Percentiles rank a stretch among this genome's conserved stretches.
These are phyloP conservation scores for Ostreobium quekettii DNA, from an alignment of 139 green algal genomes.

Conservation along the genomic window DNA sequence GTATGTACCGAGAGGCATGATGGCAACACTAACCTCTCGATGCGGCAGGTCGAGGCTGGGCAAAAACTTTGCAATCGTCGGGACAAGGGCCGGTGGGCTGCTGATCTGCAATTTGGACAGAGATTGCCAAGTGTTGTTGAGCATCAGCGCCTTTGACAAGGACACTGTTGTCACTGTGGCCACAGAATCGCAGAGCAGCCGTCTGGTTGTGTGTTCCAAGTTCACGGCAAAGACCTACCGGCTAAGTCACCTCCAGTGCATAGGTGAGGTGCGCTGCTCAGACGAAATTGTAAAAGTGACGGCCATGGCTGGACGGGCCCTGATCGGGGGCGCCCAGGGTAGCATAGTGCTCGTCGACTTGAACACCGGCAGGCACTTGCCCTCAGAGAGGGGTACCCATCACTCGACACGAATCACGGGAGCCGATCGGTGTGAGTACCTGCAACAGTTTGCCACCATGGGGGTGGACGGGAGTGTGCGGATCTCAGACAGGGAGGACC, in stretches of 20 bases:
- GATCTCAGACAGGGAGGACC: not conserved
- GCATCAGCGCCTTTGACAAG: not conserved
- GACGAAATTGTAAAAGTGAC: not conserved
- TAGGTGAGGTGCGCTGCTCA: not conserved
- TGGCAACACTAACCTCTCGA: not conserved
- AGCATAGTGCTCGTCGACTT: not conserved
- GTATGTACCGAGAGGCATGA: not conserved
- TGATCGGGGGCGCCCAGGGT: not conserved
- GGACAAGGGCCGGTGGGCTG: not conserved
- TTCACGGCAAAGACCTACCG: not conserved
- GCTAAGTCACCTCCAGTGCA: not conserved
- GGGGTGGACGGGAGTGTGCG: not conserved
- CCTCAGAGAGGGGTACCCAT: not conserved
- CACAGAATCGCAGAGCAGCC: not conserved
- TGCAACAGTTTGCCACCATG: not conserved
- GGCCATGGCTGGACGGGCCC: not conserved
- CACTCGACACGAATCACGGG: not conserved
- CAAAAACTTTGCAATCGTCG: not conserved
- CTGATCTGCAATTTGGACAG: not conserved
- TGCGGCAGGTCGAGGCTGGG: no score
- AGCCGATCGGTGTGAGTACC: not conserved
- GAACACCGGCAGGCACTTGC: not conserved
- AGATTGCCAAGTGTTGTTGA: not conserved
- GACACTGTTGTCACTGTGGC: not conserved
- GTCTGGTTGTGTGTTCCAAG: not conserved